A percentile compares a stretch with the other conserved stretches of the same genome.
Conservation (phyloP, 768 basidiomycete genomes). For the Russula sp. region DNA sequence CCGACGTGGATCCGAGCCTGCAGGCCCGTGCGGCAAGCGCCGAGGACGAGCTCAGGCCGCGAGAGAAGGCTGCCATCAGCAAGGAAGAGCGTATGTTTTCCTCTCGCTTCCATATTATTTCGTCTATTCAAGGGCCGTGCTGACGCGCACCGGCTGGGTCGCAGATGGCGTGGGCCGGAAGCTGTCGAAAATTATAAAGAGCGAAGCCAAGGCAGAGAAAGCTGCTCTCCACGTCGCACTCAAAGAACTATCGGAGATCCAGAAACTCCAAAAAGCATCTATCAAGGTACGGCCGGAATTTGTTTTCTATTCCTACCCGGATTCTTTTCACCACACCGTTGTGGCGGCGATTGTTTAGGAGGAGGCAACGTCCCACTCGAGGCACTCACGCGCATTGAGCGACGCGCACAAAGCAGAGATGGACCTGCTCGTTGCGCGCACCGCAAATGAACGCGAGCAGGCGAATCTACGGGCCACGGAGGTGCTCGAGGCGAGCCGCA, state of each 20-base stretch:
- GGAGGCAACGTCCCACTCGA: conserved; percentile 51
- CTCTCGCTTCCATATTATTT: neutral
- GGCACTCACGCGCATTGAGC: conserved; percentile 48
- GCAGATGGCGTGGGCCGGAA: conserved; percentile 54
- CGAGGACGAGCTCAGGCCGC: conserved; percentile 42
- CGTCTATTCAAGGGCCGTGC: neutral
- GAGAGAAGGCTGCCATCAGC: conserved; percentile 45
- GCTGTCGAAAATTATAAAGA: conserved; percentile 63
- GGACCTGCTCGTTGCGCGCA: conserved; percentile 52
- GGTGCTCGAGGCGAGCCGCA: conserved; percentile 44
- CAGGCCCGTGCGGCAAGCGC: conserved; percentile 42
- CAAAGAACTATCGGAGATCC: conserved; percentile 59
- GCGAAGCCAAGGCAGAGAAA: conserved; percentile 64
- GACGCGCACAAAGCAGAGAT: conserved; percentile 60
- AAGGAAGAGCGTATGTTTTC: conserved; percentile 47
- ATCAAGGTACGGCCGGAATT: conserved; percentile 41
- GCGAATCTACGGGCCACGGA: conserved; percentile 38
- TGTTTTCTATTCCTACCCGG: neutral
- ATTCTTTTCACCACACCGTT: neutral
- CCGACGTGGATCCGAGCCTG: conserved; percentile 35
- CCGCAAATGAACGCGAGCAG: conserved; percentile 26
- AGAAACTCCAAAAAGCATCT: conserved; percentile 61
- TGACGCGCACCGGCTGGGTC: neutral
- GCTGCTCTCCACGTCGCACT: conserved; percentile 54
- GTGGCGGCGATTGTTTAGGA: conserved; percentile 31